Percentiles rank a stretch among this genome's conserved stretches.
These are phyloP conservation scores for Pleurotus sapidus DNA, from an alignment of 768 basidiomycete species.

Conservation along the genomic window DNA sequence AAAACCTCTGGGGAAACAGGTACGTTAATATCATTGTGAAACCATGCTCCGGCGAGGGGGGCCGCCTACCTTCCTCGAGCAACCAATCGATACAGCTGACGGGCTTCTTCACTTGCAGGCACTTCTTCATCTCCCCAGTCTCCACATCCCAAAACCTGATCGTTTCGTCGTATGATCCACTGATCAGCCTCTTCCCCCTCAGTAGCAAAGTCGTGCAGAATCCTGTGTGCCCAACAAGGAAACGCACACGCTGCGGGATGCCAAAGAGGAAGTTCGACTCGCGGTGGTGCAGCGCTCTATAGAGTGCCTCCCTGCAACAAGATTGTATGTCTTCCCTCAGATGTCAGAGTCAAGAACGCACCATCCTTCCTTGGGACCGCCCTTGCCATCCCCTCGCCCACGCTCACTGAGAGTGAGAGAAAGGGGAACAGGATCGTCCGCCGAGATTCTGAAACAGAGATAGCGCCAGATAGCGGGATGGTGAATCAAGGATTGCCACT, in stretches of 20 bases:
- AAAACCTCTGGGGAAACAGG: slow-evolving; percentile 61
- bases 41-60: neutral
- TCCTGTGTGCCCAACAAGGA: slow-evolving; percentile 82
- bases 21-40: neutral
- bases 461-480: slow-evolving; percentile 76
- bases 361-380: slow-evolving; percentile 57
- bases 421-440: slow-evolving; percentile 66
- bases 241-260: slow-evolving; percentile 71
- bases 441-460: slow-evolving; percentile 72
- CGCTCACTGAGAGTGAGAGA: slow-evolving; percentile 44
- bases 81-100: slow-evolving; percentile 89
- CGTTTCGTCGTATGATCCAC: slow-evolving; percentile 89
- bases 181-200: slow-evolving; percentile 78
- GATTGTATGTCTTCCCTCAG: neutral
- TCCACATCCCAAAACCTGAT: slow-evolving; percentile 91
- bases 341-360: slow-evolving; percentile 26
- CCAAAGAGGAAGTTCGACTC: slow-evolving; percentile 81
- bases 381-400: slow-evolving; percentile 1
- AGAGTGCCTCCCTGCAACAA: slow-evolving; percentile 50
- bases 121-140: slow-evolving; percentile 62
- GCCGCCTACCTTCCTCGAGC: slow-evolving; percentile 64
- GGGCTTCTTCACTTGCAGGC: slow-evolving; percentile 81
- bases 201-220: slow-evolving; percentile 84
- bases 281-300: slow-evolving; percentile 78
- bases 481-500: slow-evolving; percentile 44